Conservation (phyloP, 768 basidiomycete species). For the Lentinula boryana region DNA sequence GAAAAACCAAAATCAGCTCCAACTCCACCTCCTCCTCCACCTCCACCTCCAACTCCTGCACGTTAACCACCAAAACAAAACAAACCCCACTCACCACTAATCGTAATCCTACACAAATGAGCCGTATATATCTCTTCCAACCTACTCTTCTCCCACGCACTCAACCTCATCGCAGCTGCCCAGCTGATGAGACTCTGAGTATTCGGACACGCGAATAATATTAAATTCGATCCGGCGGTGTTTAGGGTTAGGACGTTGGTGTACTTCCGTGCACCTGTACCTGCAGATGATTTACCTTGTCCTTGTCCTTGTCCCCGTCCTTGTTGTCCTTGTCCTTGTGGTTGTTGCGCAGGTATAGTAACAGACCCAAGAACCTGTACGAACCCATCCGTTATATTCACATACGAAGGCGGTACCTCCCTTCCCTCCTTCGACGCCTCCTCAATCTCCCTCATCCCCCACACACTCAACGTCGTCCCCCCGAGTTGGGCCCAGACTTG, state of each 20-base stretch:
- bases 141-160: slow-evolving; percentile 91
- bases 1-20: too few species aligned
- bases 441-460: slow-evolving; percentile 88
- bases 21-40: too few species aligned
- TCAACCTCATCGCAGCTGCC: slow-evolving; percentile 86
- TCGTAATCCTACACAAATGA: slow-evolving; percentile 79
- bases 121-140: slow-evolving; percentile 98
- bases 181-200: slow-evolving; percentile 72
- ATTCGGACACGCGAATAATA: slow-evolving; percentile 82
- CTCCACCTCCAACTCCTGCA: slow-evolving; percentile 23
- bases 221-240: slow-evolving; percentile 86
- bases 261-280: slow-evolving; percentile 58
- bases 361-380: slow-evolving; percentile 74
- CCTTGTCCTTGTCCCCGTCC: too few species aligned
- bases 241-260: slow-evolving; percentile 86
- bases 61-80: too few species aligned
- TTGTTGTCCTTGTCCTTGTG: too few species aligned
- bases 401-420: slow-evolving; percentile 82
- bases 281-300: too few species aligned
- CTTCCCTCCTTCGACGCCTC: slow-evolving; percentile 74
- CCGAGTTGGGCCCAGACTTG: slow-evolving; percentile 89
- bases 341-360: slow-evolving; percentile 37
- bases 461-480: slow-evolving; percentile 83
- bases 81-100: too few species aligned
- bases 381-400: slow-evolving; percentile 89